Evolutionary conservation across 2,329 filamentous ascomycete genomes (phyloP), one percentile per base, ranked within the genome.

Genomic region (Nigrospora sphaerica): DNA sequence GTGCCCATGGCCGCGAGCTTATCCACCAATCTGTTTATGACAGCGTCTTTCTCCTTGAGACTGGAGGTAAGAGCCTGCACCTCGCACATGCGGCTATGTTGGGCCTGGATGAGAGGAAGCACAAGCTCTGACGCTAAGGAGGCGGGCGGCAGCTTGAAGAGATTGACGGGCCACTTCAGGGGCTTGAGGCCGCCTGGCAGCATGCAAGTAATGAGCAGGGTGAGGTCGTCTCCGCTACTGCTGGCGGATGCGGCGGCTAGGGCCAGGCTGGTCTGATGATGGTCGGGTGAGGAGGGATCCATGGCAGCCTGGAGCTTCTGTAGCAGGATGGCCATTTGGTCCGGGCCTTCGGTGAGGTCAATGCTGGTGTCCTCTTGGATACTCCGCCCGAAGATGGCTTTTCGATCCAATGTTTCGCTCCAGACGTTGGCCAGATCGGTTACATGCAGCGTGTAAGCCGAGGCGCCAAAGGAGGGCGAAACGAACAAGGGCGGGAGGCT

Each of bases 391-490:
- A 82, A 74, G 47, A 92, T 85, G 12, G 70, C 72, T n/a, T 70
- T 71, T 18, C 79, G 70, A 46, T 81, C 75, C 18, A 90, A 66
- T 10, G 63, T 71, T 64, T 91, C 86, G 23, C 70, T 66, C 87
- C 87, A 93, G n/a, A 90, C 69, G 53, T 82, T 77, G 58, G 77
- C 81, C 49, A 90, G 72, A 59, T 92, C 87, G 3, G 85, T 88
- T 35, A 92, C 60, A 48, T 79, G 73, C 28, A 91, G 61, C 2
- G 68, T 73, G 66, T 91, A 91, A 12, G 79, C 75, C 18, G 73
- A 64, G 14, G 68, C 44, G 6, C 67, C 67, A 56, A 85, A 81
- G 28, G 63, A 58, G 17, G 77, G 69, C 50, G 85, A 85, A 38
- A 86, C 71, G 32, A 91, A 70, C 9, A 91, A 71, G 34, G 75